These are phyloP conservation scores for Daldinia childiae DNA, from an alignment of 495 filamentous ascomycete species.

Conservation along the genomic window DNA sequence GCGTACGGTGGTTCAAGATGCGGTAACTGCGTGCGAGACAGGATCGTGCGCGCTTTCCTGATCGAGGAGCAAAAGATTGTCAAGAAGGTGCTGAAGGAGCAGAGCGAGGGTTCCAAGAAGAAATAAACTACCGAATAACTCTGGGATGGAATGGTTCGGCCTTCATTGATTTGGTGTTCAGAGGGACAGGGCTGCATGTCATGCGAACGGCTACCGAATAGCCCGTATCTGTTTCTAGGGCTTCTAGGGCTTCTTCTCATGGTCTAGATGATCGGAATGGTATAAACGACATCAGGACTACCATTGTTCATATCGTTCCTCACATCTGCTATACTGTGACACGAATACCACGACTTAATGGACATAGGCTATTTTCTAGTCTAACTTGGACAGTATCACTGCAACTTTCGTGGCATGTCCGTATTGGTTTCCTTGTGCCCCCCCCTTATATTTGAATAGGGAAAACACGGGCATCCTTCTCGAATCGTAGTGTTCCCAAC, in stretches of 20 bases:
- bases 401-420: background rate
- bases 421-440: background rate
- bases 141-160: conserved; percentile 48
- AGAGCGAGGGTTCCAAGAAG: conserved; percentile 76
- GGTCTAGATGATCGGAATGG: conserved; percentile 50
- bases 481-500: background rate
- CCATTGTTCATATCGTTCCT: conserved; percentile 6
- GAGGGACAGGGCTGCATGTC: conserved; percentile 60
- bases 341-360: background rate
- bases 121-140: conserved; percentile 60
- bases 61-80: conserved; percentile 99
- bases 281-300: conserved; percentile 46
- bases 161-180: conserved; percentile 63
- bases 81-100: conserved; percentile 99
- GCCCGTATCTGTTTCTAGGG: conserved; percentile 56
- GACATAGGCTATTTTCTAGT: background rate
- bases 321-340: background rate
- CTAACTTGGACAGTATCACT: background rate
- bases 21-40: conserved; percentile 97
- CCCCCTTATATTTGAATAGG: background rate
- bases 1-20: conserved; percentile 98
- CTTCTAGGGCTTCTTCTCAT: conserved; percentile 54
- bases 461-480: background rate
- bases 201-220: conserved; percentile 50
- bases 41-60: conserved; percentile 95